Base-by-base conservation (phyloP, 192 early-diverging fungal species). In the Rhizoclosmatium sp. region DNA sequence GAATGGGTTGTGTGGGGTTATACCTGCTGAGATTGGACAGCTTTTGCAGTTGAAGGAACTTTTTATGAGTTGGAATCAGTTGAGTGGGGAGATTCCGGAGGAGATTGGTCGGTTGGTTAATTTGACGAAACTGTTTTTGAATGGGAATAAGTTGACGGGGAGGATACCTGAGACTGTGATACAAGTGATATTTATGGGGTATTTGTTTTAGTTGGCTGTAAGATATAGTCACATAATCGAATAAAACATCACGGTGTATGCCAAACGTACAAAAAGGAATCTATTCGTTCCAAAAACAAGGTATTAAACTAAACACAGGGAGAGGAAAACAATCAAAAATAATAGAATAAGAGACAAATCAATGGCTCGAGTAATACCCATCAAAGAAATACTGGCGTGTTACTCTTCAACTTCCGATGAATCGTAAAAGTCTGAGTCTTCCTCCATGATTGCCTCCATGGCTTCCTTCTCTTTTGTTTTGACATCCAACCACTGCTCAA, bases 1-100 rank as follows among this genome's bases (percentile, higher is more conserved):
- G 7, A 72, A 72, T 47, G 9, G 3, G 48, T 54, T 72, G 12
- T 10, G 14, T 16, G 47, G 48, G n/a, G 5, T 46, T 47, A 72
- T 72, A 10, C 70, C 70, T 12, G 14, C 9, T 23, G 70, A 72
- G 70, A 47, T 72, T 56, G 70, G 51, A n/a, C 3, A 72, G 51
- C 14, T 72, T 7, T 7, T 62, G 14, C 4, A 21, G 48, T 23
- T 19, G 19, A 40, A 9, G 60, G 23, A 62, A 40, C 14, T 62
- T 0, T 21, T 4, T 59, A 21, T 41, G 70, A 66, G 58, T 39
- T 23, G 66, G n/a, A 72, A 72, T 54, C 5, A 3, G 48, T 40
- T 72, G 12, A 56, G 48, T 14, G 70, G 70, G 39, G 7, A n/a
- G 19, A 56, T 72, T n/a, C 70, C 70, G 14, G 39, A 58, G 12